Evolutionary conservation across 1,139 yeast genomes (phyloP).

Genomic region (Debaryomyces singareniensis): DNA sequence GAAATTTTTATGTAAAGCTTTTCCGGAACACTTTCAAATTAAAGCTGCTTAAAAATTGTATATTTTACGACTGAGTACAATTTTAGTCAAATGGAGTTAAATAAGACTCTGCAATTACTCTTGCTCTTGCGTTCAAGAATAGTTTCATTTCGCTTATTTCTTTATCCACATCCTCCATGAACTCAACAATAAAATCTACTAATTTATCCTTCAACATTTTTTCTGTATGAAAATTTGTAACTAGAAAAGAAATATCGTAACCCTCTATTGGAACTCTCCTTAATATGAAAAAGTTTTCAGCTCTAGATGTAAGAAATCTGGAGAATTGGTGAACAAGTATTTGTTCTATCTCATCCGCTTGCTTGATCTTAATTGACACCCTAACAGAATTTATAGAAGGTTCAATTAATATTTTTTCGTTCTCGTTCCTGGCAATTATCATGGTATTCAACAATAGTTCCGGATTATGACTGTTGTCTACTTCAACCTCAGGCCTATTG

Average conservation of each 20-base stretch:
- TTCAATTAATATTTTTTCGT: slow-evolving; percentile 87
- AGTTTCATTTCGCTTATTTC: slow-evolving; percentile 98
- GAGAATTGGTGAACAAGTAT: slow-evolving; percentile 92
- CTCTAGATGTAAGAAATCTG: slow-evolving; percentile 88
- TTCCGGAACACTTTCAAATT: no score
- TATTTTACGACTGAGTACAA: background rate
- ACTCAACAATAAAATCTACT: slow-evolving; percentile 93
- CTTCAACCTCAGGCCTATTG: slow-evolving; percentile 95
- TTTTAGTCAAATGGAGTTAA: slow-evolving; percentile 62
- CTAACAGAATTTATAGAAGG: slow-evolving; percentile 89
- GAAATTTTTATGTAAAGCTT: no score
- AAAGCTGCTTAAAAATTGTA: no score
- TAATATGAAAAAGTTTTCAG: slow-evolving; percentile 86
- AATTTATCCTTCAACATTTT: slow-evolving; percentile 92
- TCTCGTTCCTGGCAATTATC: slow-evolving; percentile 88
- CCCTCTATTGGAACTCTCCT: slow-evolving; percentile 90
- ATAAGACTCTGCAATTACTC: slow-evolving; percentile 96
- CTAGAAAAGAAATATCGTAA: slow-evolving; percentile 86
- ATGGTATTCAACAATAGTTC: slow-evolving; percentile 87
- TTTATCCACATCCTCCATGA: slow-evolving; percentile 98
- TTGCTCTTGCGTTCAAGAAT: slow-evolving; percentile 93
- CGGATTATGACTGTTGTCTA: slow-evolving; percentile 52
- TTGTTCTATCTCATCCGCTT: slow-evolving; percentile 95
- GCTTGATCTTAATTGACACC: slow-evolving; percentile 87
- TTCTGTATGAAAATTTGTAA: slow-evolving; percentile 93